Evolutionary conservation across 768 basidiomycete species (phyloP).

Genomic region (Kwoniella heveanensis): DNA sequence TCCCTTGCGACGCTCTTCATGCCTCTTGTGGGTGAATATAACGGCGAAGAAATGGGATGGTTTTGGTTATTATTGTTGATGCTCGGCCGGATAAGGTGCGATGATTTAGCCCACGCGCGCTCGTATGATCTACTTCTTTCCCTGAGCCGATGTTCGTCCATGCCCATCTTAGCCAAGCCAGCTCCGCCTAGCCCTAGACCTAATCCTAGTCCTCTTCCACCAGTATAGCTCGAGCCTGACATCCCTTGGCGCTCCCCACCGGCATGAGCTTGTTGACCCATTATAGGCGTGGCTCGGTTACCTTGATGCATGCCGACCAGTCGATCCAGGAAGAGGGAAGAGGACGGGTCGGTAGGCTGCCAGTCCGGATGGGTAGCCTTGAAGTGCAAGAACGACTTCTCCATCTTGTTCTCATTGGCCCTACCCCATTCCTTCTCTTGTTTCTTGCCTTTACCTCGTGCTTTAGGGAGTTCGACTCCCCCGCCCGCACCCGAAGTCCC

Average conservation of each 20-base stretch:
- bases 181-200: slow-evolving; percentile 5
- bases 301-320: slow-evolving; percentile 59
- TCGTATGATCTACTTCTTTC: slow-evolving; percentile 44
- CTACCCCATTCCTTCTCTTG: slow-evolving; percentile 14
- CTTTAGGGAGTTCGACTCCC: neutral
- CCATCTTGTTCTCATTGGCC: slow-evolving; percentile 72
- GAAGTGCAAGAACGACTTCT: slow-evolving; percentile 64
- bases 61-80: neutral
- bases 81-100: slow-evolving; percentile 19
- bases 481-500: neutral
- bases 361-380: slow-evolving; percentile 85
- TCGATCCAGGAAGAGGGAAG: slow-evolving; percentile 83
- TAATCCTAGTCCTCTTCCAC: slow-evolving; percentile 14
- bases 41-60: neutral
- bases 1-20: slow-evolving; percentile 1
- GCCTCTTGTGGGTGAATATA: neutral
- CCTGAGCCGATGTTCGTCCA: slow-evolving; percentile 29
- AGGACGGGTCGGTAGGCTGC: slow-evolving; percentile 86
- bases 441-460: slow-evolving; percentile 3
- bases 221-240: slow-evolving; percentile 10
- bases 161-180: neutral
- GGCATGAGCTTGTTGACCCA: neutral
- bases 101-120: slow-evolving; percentile 45
- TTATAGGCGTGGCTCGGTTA: neutral
- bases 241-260: neutral